A percentile compares a stretch with the other conserved stretches of the same genome.
Evolutionary conservation across 2,329 filamentous ascomycete genomes (phyloP).

Genomic region (Colletotrichum liriopes): DNA sequence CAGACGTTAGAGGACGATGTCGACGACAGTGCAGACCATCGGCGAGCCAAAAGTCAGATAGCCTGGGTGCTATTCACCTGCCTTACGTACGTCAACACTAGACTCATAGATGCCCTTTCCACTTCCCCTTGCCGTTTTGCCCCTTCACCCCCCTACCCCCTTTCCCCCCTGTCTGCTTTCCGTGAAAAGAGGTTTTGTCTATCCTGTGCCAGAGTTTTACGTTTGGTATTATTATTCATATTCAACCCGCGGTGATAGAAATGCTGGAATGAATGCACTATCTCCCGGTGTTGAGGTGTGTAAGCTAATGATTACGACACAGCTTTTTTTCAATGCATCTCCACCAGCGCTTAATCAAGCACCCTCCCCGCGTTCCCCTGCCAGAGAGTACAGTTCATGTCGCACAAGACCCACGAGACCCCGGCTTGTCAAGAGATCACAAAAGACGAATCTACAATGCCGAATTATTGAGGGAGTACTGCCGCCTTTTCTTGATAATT

Average conservation of each 20-base stretch:
- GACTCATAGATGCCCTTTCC: too few relatives aligned
- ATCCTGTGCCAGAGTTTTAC: too few relatives aligned
- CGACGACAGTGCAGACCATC: neutral
- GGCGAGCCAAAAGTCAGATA: neutral
- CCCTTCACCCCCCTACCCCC: accelerated
- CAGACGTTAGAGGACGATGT: neutral
- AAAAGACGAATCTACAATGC: neutral
- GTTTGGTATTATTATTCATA: too few relatives aligned
- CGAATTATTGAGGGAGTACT: slow-evolving; percentile 35
- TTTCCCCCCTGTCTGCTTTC: neutral
- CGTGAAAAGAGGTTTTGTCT: neutral
- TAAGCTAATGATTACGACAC: neutral
- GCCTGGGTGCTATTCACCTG: slow-evolving; percentile 8
- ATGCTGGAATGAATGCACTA: neutral
- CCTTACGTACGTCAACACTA: slow-evolving; percentile 7
- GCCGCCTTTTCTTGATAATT: slow-evolving; percentile 55
- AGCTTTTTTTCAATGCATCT: slow-evolving; percentile 8
- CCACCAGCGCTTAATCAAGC: slow-evolving; percentile 1
- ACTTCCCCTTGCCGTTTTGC: neutral
- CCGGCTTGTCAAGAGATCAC: neutral
- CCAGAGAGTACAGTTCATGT: neutral
- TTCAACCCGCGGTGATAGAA: neutral
- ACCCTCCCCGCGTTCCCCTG: neutral
- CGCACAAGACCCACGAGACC: neutral
- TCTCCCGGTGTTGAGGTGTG: neutral